These are phyloP conservation scores for Stachybotrys echinatus DNA, from an alignment of 2,329 filamentous ascomycete species.

Conservation along the genomic window DNA sequence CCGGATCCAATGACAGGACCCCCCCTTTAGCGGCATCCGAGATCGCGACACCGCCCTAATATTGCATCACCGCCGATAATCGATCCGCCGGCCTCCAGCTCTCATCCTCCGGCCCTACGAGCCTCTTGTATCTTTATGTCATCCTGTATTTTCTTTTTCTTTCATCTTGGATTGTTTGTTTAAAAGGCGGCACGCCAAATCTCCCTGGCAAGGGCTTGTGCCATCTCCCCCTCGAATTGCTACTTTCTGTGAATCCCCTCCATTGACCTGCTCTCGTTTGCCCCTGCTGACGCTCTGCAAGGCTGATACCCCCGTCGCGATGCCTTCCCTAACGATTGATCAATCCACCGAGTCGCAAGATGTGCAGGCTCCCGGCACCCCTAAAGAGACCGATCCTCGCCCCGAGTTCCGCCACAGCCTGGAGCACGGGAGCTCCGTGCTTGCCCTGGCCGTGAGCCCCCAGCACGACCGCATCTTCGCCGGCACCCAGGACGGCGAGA, in stretches of 20 bases:
- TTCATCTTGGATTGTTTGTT: too few species aligned
- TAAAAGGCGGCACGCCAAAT: too few species aligned
- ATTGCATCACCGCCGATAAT: background rate
- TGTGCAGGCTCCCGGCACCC: background rate
- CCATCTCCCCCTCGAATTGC: too few species aligned
- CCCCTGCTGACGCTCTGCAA: background rate
- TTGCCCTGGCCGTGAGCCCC: conserved; percentile 76
- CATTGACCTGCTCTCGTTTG: too few species aligned
- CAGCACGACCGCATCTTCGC: conserved; percentile 79
- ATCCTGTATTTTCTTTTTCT: too few species aligned
- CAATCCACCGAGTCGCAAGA: background rate
- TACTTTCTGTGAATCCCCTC: too few species aligned
- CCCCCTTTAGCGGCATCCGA: background rate
- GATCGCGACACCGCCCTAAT: background rate
- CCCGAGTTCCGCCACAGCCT: conserved; percentile 72
- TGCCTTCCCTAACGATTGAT: background rate
- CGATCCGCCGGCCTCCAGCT: too few species aligned
- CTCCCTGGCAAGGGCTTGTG: too few species aligned
- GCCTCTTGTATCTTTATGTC: background rate
- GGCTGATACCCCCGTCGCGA: background rate
- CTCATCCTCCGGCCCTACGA: too few species aligned
- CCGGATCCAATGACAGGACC: background rate
- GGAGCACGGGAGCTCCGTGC: conserved; percentile 71
- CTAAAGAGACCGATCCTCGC: conserved; percentile 4
- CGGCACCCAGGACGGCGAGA: conserved; percentile 89